phyloP scores from a whole-genome alignment of 495 filamentous ascomycete species.

The Penicillium crystallinum region DNA sequence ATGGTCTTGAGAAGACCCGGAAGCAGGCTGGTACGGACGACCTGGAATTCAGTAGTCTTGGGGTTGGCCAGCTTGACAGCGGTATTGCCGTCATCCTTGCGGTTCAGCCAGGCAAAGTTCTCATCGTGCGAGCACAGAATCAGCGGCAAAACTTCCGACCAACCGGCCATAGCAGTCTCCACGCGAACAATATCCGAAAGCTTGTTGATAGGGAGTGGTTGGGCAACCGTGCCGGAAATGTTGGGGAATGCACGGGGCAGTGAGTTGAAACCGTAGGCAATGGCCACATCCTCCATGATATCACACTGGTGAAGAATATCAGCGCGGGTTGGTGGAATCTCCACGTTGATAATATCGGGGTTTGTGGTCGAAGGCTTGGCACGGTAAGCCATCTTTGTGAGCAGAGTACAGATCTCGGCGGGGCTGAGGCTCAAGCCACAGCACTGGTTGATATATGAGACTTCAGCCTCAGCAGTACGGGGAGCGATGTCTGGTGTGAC shows the following conservation, averaged over 20 bases:
- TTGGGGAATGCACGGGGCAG: constrained; percentile 79
- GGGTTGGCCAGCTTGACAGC: constrained; percentile 90
- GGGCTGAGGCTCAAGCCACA: constrained; percentile 73
- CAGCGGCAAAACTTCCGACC: constrained; percentile 92
- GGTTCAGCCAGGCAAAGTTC: constrained; percentile 96
- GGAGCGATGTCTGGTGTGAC: constrained; percentile 73
- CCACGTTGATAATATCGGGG: constrained; percentile 65
- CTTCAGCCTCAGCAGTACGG: constrained; percentile 70
- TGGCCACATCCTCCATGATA: constrained; percentile 97
- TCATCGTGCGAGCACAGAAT: constrained; percentile 98
- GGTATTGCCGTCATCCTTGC: constrained; percentile 78
- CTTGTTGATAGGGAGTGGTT: constrained; percentile 88
- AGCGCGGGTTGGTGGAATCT: constrained; percentile 81
- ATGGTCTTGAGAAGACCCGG: constrained; percentile 94
- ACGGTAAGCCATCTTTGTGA: constrained; percentile 80
- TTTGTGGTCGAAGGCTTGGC: constrained; percentile 65
- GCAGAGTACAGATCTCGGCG: constrained; percentile 63
- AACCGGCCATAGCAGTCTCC: constrained; percentile 91
- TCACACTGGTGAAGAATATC: constrained; percentile 96
- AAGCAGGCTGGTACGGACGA: constrained; percentile 84
- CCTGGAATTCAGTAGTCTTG: constrained; percentile 93
- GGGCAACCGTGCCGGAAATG: constrained; percentile 77
- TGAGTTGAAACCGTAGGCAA: constrained; percentile 94
- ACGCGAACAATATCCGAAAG: constrained; percentile 85
- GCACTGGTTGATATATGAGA: constrained; percentile 89